Base-by-base conservation (phyloP, 2,329 filamentous ascomycete species). In the Gyromitra esculenta region DNA sequence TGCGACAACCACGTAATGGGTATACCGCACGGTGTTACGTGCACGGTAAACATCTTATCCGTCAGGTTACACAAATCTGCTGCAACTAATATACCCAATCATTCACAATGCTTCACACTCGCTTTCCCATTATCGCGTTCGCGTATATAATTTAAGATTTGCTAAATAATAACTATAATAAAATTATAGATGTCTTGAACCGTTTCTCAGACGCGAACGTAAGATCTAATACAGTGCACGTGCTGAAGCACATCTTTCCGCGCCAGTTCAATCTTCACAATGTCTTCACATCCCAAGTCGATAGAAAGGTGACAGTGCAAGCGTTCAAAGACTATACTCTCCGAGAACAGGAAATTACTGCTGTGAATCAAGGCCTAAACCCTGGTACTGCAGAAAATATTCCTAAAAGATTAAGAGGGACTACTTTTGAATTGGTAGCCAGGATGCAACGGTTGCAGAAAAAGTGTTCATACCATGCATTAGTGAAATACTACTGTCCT, bases 201-300 rank as follows among this genome's bases (percentile, higher is more conserved):
- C 89, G 93, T 25, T 91, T 79, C 84, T 87, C 45, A 81, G 87
- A 77, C 25, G 65, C 45, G 80, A 76, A 83, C 52, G 77, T 84
- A 48, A 84, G 88, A 80, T 81, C 85, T 0, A 81, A 91, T 78
- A 92, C 90, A 0, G 81, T 89, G 9, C 92, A 91, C 80, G 84
- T 97, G 21, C 89, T 97, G 88, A 96, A 95, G 86, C 95, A 98
- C 83, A 90, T 99, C 0, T 99, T 99, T 80, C 96, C 96, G 41
- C 88, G 91, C 9, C 94, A 98, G 81, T 98, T 97, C 81, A 89
- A 89, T 13, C 85, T 99, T 2, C 93, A 97, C 82, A 99, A 98
- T 83, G 93, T 91, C n/a, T 97, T 98, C 82, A 93, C 90, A 0
- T 92, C 90, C 4, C 84, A 85, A 2, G 87, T 91, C 15, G 88